phyloP scores from a whole-genome alignment of 2,329 filamentous ascomycete genomes.

The Hypomyces perniciosus region DNA sequence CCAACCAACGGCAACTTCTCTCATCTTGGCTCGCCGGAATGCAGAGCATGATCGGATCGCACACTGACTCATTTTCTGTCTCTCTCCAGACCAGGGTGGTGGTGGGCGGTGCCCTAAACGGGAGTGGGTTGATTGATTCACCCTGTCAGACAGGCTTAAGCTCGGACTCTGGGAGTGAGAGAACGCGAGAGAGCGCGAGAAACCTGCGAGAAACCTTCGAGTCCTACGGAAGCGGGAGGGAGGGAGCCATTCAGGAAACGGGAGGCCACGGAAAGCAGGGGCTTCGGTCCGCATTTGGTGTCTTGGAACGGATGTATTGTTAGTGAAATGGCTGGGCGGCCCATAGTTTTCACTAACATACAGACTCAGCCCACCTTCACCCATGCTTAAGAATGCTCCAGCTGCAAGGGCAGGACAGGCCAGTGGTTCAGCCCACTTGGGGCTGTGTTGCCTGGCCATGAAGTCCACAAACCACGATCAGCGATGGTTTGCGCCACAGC shows the following conservation, averaged over 20 bases:
- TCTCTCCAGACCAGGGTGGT: too few relatives aligned
- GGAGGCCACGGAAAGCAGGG: conserved; percentile 3
- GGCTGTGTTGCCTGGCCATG: conserved; percentile 15
- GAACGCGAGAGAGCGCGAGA: neutral
- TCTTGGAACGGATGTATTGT: conserved; percentile 1
- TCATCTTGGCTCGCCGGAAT: neutral
- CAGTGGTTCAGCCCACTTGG: conserved; percentile 8
- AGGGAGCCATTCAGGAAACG: neutral
- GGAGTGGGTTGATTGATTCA: too few relatives aligned
- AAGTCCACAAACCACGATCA: conserved; percentile 3
- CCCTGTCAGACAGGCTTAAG: too few relatives aligned
- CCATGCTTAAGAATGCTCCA: neutral
- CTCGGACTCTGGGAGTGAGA: too few relatives aligned
- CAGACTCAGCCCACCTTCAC: neutral
- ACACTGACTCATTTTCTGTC: too few relatives aligned
- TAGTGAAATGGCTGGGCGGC: neutral
- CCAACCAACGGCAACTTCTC: neutral
- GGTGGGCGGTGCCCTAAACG: too few relatives aligned
- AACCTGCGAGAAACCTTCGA: neutral
- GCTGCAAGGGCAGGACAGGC: neutral
- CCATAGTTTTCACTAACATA: conserved; percentile 3
- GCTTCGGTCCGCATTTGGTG: conserved; percentile 5
- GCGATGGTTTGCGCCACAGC: conserved; percentile 5
- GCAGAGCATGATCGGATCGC: neutral
- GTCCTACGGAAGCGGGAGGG: neutral